Evolutionary conservation across 73 alveolate genomes (phyloP).

Genomic region (Chromera velia): DNA sequence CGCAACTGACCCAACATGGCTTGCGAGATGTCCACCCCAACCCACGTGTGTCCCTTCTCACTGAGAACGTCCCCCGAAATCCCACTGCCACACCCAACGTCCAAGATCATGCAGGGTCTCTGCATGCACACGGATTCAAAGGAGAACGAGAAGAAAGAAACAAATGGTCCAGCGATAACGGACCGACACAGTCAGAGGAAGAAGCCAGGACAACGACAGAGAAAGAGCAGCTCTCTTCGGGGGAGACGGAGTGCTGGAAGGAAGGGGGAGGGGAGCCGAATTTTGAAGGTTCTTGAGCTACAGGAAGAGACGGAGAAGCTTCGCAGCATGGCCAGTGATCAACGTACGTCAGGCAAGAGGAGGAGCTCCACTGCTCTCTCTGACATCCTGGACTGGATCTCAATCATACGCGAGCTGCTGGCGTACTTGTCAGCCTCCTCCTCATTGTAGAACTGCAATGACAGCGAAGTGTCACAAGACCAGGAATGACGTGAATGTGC

Average conservation of each 20-base stretch:
- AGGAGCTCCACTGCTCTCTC: slow-evolving; percentile 69
- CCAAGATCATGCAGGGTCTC: slow-evolving; percentile 64
- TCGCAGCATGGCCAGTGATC: too few relatives aligned
- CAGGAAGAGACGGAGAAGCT: too few relatives aligned
- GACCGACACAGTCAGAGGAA: too few relatives aligned
- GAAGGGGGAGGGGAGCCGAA: too few relatives aligned
- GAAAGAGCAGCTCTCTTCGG: too few relatives aligned
- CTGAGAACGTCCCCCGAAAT: slow-evolving; percentile 72
- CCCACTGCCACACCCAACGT: slow-evolving; percentile 91
- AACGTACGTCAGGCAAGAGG: slow-evolving; percentile 54
- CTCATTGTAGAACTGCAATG: slow-evolving; percentile 35
- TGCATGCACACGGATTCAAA: not conserved
- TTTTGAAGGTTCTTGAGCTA: too few relatives aligned
- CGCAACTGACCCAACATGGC: slow-evolving; percentile 81
- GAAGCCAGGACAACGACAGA: too few relatives aligned
- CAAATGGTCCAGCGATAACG: too few relatives aligned
- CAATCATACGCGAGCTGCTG: slow-evolving; percentile 59
- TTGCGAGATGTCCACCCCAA: slow-evolving; percentile 79
- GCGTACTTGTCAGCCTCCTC: slow-evolving; percentile 60
- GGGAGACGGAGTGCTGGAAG: too few relatives aligned
- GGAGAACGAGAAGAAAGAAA: too few relatives aligned
- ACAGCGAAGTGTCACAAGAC: not conserved
- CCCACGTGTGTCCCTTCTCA: slow-evolving; percentile 82
- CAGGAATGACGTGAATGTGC: not conserved
- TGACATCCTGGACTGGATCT: slow-evolving; percentile 59